Conservation (phyloP, 192 early-diverging fungal genomes). For the Backusella macrospora region DNA sequence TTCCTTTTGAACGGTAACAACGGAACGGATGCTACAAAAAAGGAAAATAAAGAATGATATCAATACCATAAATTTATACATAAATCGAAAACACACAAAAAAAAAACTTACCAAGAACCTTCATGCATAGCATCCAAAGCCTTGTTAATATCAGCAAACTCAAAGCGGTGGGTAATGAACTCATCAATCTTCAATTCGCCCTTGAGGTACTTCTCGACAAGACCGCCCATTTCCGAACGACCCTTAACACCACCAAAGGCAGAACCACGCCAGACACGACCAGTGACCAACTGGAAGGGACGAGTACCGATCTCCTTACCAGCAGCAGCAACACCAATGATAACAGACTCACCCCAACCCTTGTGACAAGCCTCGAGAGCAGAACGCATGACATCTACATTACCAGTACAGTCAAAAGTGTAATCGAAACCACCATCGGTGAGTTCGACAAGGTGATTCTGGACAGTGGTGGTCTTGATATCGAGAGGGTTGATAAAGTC, state of each 20-base stretch:
- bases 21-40: conserved; percentile 39
- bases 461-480: conserved; percentile 72
- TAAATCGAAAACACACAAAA: background rate
- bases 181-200: conserved; percentile 90
- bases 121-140: conserved; percentile 91
- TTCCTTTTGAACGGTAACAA: conserved; percentile 33
- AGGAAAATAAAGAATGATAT: background rate
- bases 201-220: conserved; percentile 86
- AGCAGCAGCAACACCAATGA: conserved; percentile 91
- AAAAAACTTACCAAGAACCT: conserved; percentile 58
- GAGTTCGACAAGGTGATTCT: conserved; percentile 83
- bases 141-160: conserved; percentile 87
- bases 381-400: conserved; percentile 90
- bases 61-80: background rate
- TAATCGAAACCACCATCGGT: conserved; percentile 97
- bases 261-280: conserved; percentile 93
- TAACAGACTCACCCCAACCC: conserved; percentile 90
- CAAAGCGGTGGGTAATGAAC: conserved; percentile 84
- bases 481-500: conserved; percentile 91
- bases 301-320: conserved; percentile 93
- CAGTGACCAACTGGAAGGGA: conserved; percentile 97
- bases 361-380: conserved; percentile 92
- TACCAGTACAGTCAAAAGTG: conserved; percentile 96
- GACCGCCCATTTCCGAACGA: conserved; percentile 80
- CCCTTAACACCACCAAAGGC: conserved; percentile 99